phyloP scores from a whole-genome alignment of 331 rosid genomes.

The Erythrophleum ivorense region DNA sequence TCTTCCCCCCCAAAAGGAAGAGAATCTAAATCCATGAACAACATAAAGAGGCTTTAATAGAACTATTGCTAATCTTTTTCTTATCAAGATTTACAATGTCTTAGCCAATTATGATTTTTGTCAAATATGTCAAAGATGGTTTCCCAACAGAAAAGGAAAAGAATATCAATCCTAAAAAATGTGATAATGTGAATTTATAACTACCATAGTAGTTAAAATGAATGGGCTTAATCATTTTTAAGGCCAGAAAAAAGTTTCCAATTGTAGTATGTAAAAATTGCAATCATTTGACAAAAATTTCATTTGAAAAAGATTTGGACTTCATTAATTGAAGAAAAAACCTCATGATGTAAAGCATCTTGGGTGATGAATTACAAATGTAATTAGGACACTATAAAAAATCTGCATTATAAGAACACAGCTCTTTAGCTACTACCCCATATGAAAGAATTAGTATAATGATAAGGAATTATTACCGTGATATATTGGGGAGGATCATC shows the following conservation, averaged over 20 bases:
- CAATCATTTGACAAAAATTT: neutral
- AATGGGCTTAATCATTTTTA: neutral
- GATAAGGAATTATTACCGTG: constrained; percentile 58
- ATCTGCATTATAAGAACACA: constrained; percentile 10
- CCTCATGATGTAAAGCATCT: constrained; percentile 5
- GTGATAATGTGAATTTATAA: too few species aligned
- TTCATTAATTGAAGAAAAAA: constrained; percentile 7
- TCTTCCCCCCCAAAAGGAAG: too few species aligned
- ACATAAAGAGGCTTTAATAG: neutral
- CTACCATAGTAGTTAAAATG: constrained; percentile 2
- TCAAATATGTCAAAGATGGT: neutral
- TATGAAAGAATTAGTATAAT: constrained; percentile 3
- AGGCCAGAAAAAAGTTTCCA: neutral
- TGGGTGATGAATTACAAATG: neutral
- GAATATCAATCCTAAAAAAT: neutral
- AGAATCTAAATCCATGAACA: neutral
- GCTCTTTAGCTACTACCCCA: neutral
- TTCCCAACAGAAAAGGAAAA: neutral
- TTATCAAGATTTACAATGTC: neutral
- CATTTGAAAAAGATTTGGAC: neutral
- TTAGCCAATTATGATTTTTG: neutral
- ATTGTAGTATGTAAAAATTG: neutral
- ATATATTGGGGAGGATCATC: constrained; percentile 78
- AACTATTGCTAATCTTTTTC: neutral
- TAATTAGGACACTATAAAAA: constrained; percentile 24